These are phyloP conservation scores for Xylaria sp. DNA, from an alignment of 2,329 filamentous ascomycete species.

Conservation along the genomic window DNA sequence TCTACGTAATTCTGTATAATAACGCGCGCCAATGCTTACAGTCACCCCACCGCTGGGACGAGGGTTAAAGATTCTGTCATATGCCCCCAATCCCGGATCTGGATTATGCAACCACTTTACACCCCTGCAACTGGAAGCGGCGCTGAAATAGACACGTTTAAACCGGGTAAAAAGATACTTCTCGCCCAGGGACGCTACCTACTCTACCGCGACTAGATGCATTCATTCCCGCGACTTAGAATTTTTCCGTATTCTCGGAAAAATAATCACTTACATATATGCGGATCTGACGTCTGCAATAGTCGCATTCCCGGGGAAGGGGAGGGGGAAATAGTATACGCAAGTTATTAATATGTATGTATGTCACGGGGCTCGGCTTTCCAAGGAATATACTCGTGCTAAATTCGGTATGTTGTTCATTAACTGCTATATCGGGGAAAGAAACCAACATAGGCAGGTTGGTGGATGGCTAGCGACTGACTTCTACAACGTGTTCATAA, in stretches of 20 bases:
- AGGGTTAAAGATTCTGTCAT: neutral
- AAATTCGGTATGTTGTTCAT: constrained; percentile 8
- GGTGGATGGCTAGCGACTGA: neutral
- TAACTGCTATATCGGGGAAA: constrained; percentile 20
- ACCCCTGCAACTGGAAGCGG: constrained; percentile 13
- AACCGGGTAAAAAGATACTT: constrained; percentile 29
- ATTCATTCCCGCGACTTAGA: neutral
- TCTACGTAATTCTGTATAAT: constrained; percentile 34
- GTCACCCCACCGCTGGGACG: neutral
- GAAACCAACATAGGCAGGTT: neutral
- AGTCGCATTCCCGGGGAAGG: neutral
- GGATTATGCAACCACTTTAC: neutral
- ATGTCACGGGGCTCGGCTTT: neutral
- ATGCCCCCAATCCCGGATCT: neutral
- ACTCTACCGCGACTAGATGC: neutral
- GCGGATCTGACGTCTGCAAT: neutral
- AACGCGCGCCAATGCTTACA: constrained; percentile 4
- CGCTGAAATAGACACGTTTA: constrained; percentile 13
- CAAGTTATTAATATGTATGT: neutral
- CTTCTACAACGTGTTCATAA: constrained; percentile 28
- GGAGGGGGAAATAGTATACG: neutral
- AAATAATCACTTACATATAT: neutral
- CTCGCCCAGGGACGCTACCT: neutral
- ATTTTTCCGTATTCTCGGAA: neutral
- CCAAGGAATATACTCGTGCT: neutral